Evolutionary conservation across 2,329 filamentous ascomycete genomes (phyloP), one percentile per base, ranked within the genome.

Genomic region (Fusarium gaditjirri): DNA sequence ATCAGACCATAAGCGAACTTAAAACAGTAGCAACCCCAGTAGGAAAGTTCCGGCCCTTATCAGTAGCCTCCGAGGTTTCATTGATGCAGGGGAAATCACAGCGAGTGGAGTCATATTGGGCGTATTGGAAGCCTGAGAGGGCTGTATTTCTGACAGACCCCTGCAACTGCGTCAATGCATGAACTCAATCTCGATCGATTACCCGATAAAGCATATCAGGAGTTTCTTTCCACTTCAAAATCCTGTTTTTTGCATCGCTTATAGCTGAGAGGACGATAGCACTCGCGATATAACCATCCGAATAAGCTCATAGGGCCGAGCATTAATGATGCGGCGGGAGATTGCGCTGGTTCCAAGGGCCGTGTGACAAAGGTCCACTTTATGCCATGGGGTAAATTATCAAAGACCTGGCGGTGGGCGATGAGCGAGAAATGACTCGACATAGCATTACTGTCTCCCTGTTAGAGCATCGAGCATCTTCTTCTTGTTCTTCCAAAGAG

Each of bases 111-210:
- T 23, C 38, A 6, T 14, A 1, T 21, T 29, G 36, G n/a, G 29
- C 47, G 36, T 33, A 68, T 36, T 13, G n/a, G 10, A 38, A 29
- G 6, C 4, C 11, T 3, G 13, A 23, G 5, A 38, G 36, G 63
- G 65, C 36, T 50, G 47, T 46, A 38, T 54, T 53, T 54, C 50
- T 13, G 17, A 58, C n/a, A 29, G n/a, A 4, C 25, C 66, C 66
- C 8, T 69, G 65, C n/a, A 7, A 33, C 7, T 42, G 21, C 35
- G 52, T 69, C 66, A 65, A 69, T 69, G 66, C 66, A 59, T 54
- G 17, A 41, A 29, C 16, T 43, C 39, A 50, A 69, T 69, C 66
- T 69, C 53, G 66, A 69, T 69, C 44, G 52, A 36, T 49, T 46
- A 47, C 41, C 31, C 39, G 50, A 31, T 35, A 4, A 43, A 29